phyloP scores from a whole-genome alignment of 1,284 basidiomycete species.

The Cerrena zonata region DNA sequence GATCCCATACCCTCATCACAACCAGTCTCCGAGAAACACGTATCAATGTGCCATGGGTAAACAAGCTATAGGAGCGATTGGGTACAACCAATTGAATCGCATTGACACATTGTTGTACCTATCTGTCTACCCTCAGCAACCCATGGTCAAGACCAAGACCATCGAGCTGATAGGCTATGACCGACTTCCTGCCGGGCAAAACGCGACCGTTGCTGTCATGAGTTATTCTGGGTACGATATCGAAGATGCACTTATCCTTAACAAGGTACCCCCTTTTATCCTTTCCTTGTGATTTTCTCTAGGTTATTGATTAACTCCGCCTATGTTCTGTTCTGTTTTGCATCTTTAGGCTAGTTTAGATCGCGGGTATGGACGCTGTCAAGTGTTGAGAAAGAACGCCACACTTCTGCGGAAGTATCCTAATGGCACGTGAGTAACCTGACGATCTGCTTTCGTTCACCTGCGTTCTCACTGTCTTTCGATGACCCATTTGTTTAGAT shows the following conservation, averaged over 20 bases:
- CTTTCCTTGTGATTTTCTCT: too few species aligned
- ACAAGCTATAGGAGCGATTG: constrained; percentile 99
- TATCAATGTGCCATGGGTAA: constrained; percentile 99
- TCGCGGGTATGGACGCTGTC: constrained; percentile 94
- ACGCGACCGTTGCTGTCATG: constrained; percentile 98
- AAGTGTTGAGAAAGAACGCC: constrained; percentile 93
- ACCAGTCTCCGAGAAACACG: constrained; percentile 97
- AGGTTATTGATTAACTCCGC: not conserved
- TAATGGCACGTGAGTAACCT: constrained; percentile 80
- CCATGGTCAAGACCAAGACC: constrained; percentile 98
- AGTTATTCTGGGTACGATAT: constrained; percentile 99
- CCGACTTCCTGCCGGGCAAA: constrained; percentile 94
- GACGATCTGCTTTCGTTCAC: not conserved
- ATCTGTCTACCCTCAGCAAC: constrained; percentile 98
- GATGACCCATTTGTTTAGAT: constrained; percentile 38
- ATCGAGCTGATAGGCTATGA: constrained; percentile 97
- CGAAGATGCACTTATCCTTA: constrained; percentile 95
- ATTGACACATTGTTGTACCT: constrained; percentile 99
- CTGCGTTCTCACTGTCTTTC: not conserved
- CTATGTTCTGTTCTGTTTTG: constrained; percentile 5
- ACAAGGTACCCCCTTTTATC: constrained; percentile 55
- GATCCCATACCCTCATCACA: constrained; percentile 99
- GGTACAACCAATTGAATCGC: constrained; percentile 94
- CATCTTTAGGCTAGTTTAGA: constrained; percentile 77
- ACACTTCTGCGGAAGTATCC: constrained; percentile 94